Conservation (phyloP, 1,284 basidiomycete genomes). For the Puccinia polysora region DNA sequence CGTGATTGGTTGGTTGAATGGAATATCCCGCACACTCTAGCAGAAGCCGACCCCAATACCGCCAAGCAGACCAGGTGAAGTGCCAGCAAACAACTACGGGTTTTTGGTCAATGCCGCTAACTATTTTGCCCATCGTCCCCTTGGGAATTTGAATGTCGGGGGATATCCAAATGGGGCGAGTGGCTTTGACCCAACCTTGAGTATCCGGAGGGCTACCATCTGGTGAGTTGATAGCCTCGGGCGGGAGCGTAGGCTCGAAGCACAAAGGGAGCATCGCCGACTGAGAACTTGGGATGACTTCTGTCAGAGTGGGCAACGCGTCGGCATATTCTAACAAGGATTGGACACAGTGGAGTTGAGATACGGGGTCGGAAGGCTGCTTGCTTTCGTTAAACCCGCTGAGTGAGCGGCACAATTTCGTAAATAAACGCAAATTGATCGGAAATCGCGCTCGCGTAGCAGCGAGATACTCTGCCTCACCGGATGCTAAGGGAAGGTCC, state of each 20-base stretch:
- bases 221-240: background rate
- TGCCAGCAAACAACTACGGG: slow-evolving; percentile 40
- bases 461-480: slow-evolving; percentile 30
- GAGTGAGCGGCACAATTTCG: slow-evolving; percentile 32
- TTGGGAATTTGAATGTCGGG: slow-evolving; percentile 36
- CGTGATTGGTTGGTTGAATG: slow-evolving; percentile 1
- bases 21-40: slow-evolving; percentile 30
- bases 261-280: slow-evolving; percentile 30
- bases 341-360: slow-evolving; percentile 17
- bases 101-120: slow-evolving; percentile 32
- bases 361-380: background rate
- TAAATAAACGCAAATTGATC: slow-evolving; percentile 35
- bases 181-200: slow-evolving; percentile 39
- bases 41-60: slow-evolving; percentile 37
- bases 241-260: slow-evolving; percentile 30
- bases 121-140: slow-evolving; percentile 26
- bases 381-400: slow-evolving; percentile 31
- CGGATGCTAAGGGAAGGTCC: slow-evolving; percentile 20
- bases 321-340: slow-evolving; percentile 31
- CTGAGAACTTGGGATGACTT: slow-evolving; percentile 30
- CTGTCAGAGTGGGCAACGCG: slow-evolving; percentile 35
- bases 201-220: slow-evolving; percentile 21
- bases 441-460: slow-evolving; percentile 28
- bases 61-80: slow-evolving; percentile 41
- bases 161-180: slow-evolving; percentile 36